Evolutionary conservation across 371 early-diverging fungal genomes (phyloP).

Genomic region (Actinomucor elegans): DNA sequence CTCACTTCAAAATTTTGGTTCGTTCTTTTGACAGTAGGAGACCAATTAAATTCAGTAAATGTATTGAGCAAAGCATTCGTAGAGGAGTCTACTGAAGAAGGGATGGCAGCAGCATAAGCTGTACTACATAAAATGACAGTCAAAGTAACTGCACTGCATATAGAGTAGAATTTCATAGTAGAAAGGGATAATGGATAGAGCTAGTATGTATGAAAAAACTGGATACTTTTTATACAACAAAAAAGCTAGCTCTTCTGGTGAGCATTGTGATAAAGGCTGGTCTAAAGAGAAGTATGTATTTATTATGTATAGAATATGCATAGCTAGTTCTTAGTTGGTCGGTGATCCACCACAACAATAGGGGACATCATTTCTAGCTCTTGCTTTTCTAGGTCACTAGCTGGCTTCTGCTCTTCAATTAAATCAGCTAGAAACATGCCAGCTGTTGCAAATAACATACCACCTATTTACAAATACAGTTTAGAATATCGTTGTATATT

Average conservation of each 20-base stretch:
- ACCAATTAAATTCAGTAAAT: slow-evolving; percentile 8
- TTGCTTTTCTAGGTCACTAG: slow-evolving; percentile 31
- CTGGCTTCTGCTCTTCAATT: slow-evolving; percentile 43
- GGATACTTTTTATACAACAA: too few relatives aligned
- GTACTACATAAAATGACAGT: neutral
- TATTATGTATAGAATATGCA: neutral
- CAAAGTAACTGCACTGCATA: neutral
- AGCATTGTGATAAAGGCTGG: neutral
- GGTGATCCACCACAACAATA: slow-evolving; percentile 39
- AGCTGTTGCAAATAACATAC: slow-evolving; percentile 48
- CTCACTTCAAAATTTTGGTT: neutral
- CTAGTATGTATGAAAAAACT: too few relatives aligned
- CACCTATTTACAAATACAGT: slow-evolving; percentile 25
- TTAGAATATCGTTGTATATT: neutral
- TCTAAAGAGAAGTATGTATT: neutral
- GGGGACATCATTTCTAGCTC: slow-evolving; percentile 41
- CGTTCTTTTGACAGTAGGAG: neutral
- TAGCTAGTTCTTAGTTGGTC: slow-evolving; percentile 9
- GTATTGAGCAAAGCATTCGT: neutral
- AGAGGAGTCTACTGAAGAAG: neutral
- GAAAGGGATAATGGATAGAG: neutral
- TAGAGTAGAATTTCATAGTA: slow-evolving; percentile 3
- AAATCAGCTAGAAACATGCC: slow-evolving; percentile 45
- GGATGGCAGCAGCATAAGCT: neutral
- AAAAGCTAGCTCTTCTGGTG: too few relatives aligned